Percentiles rank a stretch among this genome's conserved stretches.
phyloP scores from a whole-genome alignment of 371 early-diverging fungal genomes.

The Dichotomocladium elegans region DNA sequence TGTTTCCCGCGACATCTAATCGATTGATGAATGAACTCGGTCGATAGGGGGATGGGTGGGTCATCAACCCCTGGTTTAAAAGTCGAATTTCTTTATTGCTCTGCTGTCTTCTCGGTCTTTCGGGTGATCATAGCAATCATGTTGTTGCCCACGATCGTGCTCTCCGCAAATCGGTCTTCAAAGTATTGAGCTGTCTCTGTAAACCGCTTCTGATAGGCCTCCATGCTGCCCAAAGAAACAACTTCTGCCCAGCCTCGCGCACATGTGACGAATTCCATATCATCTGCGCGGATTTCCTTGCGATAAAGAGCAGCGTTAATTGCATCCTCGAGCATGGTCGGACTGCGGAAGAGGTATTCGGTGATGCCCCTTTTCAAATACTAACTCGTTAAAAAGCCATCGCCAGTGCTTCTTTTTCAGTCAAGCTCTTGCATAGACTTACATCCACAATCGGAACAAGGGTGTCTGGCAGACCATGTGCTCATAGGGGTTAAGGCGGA shows the following conservation, averaged over 20 bases:
- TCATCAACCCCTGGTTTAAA: too few species aligned
- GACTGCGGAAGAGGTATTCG: conserved; percentile 84
- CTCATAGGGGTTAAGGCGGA: conserved; percentile 86
- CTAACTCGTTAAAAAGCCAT: too few species aligned
- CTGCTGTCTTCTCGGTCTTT: conserved; percentile 23
- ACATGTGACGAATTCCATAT: conserved; percentile 88
- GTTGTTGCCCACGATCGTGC: conserved; percentile 63
- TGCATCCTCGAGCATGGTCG: conserved; percentile 74
- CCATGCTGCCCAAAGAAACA: conserved; percentile 78
- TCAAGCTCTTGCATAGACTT: conserved; percentile 17
- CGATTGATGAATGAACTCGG: too few species aligned
- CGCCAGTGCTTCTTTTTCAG: not conserved
- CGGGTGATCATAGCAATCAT: conserved; percentile 66
- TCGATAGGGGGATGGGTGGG: too few species aligned
- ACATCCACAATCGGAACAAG: conserved; percentile 89
- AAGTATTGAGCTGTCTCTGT: conserved; percentile 81
- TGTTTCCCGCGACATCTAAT: too few species aligned
- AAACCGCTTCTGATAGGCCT: conserved; percentile 82
- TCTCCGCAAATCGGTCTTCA: conserved; percentile 69
- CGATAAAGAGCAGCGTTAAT: conserved; percentile 80
- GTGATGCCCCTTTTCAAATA: conserved; percentile 82
- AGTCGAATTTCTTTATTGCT: too few species aligned
- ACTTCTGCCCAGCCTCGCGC: conserved; percentile 91
- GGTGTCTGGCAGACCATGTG: conserved; percentile 96
- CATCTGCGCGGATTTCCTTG: conserved; percentile 84